Percentiles rank a stretch among this genome's conserved stretches.
Conservation (phyloP, 306 rosid species). For the Gastrolobium villosum region DNA sequence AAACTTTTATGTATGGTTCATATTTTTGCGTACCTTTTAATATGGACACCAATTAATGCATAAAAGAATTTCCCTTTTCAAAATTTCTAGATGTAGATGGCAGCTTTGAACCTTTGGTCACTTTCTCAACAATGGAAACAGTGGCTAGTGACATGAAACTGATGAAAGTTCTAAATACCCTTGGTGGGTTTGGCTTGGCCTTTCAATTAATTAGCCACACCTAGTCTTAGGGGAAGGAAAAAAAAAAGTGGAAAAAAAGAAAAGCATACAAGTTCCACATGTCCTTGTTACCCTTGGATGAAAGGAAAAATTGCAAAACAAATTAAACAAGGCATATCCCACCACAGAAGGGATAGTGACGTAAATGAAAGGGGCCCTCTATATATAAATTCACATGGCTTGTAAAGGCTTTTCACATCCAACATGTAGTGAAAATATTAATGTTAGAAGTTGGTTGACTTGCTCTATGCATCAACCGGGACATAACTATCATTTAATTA, state of each 20-base stretch:
- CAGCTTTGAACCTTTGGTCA: slow-evolving; percentile 33
- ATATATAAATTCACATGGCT: slow-evolving; percentile 65
- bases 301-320: slow-evolving; percentile 50
- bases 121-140: slow-evolving; percentile 45
- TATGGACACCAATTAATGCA: not conserved
- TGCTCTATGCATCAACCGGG: slow-evolving; percentile 52
- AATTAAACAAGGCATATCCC: slow-evolving; percentile 42
- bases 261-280: slow-evolving; percentile 44
- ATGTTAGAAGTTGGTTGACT: slow-evolving; percentile 65
- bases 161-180: slow-evolving; percentile 33
- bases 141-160: slow-evolving; percentile 42
- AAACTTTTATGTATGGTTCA: not conserved
- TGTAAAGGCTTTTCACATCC: slow-evolving; percentile 61
- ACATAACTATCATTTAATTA: slow-evolving; percentile 62
- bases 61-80: not conserved
- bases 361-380: slow-evolving; percentile 60
- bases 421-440: slow-evolving; percentile 49
- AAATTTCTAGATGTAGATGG: slow-evolving; percentile 25
- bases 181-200: slow-evolving; percentile 33
- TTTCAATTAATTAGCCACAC: slow-evolving; percentile 41
- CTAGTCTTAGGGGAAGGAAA: slow-evolving; percentile 16
- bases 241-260: slow-evolving; percentile 37
- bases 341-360: slow-evolving; percentile 53
- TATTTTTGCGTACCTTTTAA: not conserved
- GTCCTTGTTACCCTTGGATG: slow-evolving; percentile 49